phyloP scores from a whole-genome alignment of 2,329 filamentous ascomycete genomes.

The Aspergillus terreus region DNA sequence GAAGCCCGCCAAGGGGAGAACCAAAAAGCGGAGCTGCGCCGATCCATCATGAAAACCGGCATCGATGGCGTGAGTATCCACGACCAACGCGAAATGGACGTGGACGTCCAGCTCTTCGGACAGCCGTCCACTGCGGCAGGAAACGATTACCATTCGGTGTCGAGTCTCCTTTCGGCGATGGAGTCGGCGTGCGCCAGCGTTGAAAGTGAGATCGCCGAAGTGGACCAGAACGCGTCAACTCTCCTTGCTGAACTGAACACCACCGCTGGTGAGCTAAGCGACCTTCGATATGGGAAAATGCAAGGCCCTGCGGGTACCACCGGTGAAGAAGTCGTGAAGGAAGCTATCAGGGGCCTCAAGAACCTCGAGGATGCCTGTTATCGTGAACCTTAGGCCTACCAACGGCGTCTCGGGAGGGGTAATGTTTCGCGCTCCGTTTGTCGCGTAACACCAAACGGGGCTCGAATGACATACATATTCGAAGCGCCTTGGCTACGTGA shows the following conservation, averaged over 20 bases:
- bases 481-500: too few species aligned
- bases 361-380: slow-evolving; percentile 63
- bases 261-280: slow-evolving; percentile 70
- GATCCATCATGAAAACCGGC: slow-evolving; percentile 26
- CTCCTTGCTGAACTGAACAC: slow-evolving; percentile 61
- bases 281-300: slow-evolving; percentile 76
- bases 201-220: slow-evolving; percentile 62
- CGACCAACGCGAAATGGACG: slow-evolving; percentile 38
- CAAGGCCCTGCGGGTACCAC: slow-evolving; percentile 51
- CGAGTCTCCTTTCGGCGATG: slow-evolving; percentile 65
- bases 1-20: slow-evolving; percentile 34
- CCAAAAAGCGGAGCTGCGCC: slow-evolving; percentile 37
- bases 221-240: slow-evolving; percentile 62
- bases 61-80: slow-evolving; percentile 30
- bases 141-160: slow-evolving; percentile 56
- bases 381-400: slow-evolving; percentile 11
- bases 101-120: slow-evolving; percentile 60
- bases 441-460: too few species aligned
- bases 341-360: slow-evolving; percentile 64
- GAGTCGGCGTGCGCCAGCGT: slow-evolving; percentile 63
- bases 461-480: too few species aligned
- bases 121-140: slow-evolving; percentile 34
- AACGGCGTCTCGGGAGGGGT: too few species aligned
- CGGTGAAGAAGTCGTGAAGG: slow-evolving; percentile 54
- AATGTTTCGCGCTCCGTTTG: too few species aligned